Conservation (phyloP, 1,139 yeast species). For the Candida frijolesensis region DNA sequence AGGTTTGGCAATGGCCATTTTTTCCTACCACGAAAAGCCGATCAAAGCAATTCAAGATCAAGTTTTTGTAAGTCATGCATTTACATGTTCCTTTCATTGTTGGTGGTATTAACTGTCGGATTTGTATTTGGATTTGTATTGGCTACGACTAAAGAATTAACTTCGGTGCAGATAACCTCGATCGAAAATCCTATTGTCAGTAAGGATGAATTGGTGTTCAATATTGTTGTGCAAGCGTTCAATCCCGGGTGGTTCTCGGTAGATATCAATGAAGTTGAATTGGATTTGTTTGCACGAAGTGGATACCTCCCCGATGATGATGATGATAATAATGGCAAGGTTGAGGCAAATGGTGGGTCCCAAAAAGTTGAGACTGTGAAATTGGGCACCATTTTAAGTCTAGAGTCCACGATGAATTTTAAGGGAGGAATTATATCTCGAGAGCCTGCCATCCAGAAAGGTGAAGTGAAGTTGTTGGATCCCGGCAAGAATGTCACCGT, state of each 20-base stretch:
- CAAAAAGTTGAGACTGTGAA: conserved; percentile 64
- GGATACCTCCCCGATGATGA: conserved; percentile 42
- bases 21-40: conserved; percentile 34
- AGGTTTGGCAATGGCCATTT: conserved; percentile 24
- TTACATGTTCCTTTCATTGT: conserved; percentile 56
- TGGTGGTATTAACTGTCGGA: conserved; percentile 64
- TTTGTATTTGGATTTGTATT: conserved; percentile 80
- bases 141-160: conserved; percentile 85
- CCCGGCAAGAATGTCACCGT: conserved; percentile 72
- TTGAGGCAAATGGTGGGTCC: conserved; percentile 10
- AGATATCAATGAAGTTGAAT: conserved; percentile 63
- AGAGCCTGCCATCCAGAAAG: conserved; percentile 56
- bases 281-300: conserved; percentile 88
- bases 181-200: conserved; percentile 77
- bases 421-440: conserved; percentile 78
- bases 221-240: conserved; percentile 72
- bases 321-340: conserved; percentile 8
- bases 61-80: conserved; percentile 51
- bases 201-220: conserved; percentile 83
- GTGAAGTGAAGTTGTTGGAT: conserved; percentile 68
- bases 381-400: conserved; percentile 64
- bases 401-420: conserved; percentile 77
- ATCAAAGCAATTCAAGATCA: conserved; percentile 4
- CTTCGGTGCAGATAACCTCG: conserved; percentile 59
- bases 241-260: conserved; percentile 87